Conservation (phyloP, 2,329 filamentous ascomycete species). For the Alternaria triticina region DNA sequence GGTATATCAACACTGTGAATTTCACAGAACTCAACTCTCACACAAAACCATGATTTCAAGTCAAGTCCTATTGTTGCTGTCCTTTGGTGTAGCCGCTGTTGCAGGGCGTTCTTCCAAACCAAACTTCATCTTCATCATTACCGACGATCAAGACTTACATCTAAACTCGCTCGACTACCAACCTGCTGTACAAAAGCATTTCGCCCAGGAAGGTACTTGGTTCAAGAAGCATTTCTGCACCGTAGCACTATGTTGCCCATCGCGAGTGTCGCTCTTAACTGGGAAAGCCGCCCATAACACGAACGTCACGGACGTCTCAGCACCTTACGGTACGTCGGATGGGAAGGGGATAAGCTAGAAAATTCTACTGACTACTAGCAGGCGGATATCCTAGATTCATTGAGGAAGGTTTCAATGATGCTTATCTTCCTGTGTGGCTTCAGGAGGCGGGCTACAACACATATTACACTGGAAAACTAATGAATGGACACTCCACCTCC, state of each 20-base stretch:
- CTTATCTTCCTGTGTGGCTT: slow-evolving; percentile 75
- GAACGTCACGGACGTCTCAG: slow-evolving; percentile 67
- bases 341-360: fast-evolving
- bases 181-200: slow-evolving; percentile 62
- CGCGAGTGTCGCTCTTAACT: slow-evolving; percentile 69
- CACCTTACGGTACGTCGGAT: slow-evolving; percentile 58
- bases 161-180: slow-evolving; percentile 68
- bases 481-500: slow-evolving; percentile 66
- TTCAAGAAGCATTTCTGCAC: slow-evolving; percentile 71
- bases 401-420: slow-evolving; percentile 67
- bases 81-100: slow-evolving; percentile 2
- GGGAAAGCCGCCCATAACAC: slow-evolving; percentile 73
- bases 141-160: slow-evolving; percentile 71
- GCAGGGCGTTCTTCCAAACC: slow-evolving; percentile 16
- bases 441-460: slow-evolving; percentile 72
- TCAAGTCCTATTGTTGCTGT: not conserved
- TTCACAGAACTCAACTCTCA: not conserved
- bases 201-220: slow-evolving; percentile 64
- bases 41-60: not conserved
- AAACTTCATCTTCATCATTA: slow-evolving; percentile 72
- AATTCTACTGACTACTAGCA: slow-evolving; percentile 13
- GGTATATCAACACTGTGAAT: not conserved
- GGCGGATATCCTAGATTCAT: slow-evolving; percentile 72
- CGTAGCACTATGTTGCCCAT: slow-evolving; percentile 71
- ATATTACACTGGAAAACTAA: slow-evolving; percentile 76